Evolutionary conservation across 257 asterid genomes (phyloP).

Genomic region (Salvia rosmarinus): DNA sequence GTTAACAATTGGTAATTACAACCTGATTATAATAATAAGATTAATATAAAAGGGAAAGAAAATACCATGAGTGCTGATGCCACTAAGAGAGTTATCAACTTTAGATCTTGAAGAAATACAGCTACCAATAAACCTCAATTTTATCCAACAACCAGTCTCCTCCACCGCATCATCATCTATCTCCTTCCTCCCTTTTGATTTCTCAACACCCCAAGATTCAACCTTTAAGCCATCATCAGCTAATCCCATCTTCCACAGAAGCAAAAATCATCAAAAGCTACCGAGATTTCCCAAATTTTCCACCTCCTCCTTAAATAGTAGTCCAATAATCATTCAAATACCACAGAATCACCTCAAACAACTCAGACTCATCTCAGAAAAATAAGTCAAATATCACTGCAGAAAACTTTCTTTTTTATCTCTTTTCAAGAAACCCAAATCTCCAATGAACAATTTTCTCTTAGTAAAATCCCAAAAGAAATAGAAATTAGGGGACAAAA

Average conservation of each 20-base stretch:
- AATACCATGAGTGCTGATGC: constrained; percentile 85
- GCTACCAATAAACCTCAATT: constrained; percentile 71
- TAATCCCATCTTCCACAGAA: constrained; percentile 66
- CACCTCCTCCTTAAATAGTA: constrained; percentile 16
- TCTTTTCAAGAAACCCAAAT: constrained; percentile 28
- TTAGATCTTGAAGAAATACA: constrained; percentile 97
- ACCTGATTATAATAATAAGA: neutral
- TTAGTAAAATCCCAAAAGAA: constrained; percentile 4
- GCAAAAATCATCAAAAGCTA: constrained; percentile 45
- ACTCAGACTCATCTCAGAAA: constrained; percentile 45
- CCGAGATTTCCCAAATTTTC: constrained; percentile 27
- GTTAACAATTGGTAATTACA: constrained; percentile 9
- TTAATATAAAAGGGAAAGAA: neutral
- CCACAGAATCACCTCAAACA: constrained; percentile 37
- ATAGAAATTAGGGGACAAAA: neutral
- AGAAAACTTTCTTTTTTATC: neutral
- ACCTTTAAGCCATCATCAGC: constrained; percentile 52
- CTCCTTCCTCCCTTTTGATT: constrained; percentile 51
- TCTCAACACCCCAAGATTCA: constrained; percentile 55
- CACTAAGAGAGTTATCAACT: constrained; percentile 91
- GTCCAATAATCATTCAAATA: constrained; percentile 23
- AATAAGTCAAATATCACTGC: constrained; percentile 42
- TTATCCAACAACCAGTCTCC: constrained; percentile 75
- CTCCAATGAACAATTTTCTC: constrained; percentile 24
- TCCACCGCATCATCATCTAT: constrained; percentile 43